phyloP scores from a whole-genome alignment of 495 filamentous ascomycete species.

The Articulospora tetracladia region DNA sequence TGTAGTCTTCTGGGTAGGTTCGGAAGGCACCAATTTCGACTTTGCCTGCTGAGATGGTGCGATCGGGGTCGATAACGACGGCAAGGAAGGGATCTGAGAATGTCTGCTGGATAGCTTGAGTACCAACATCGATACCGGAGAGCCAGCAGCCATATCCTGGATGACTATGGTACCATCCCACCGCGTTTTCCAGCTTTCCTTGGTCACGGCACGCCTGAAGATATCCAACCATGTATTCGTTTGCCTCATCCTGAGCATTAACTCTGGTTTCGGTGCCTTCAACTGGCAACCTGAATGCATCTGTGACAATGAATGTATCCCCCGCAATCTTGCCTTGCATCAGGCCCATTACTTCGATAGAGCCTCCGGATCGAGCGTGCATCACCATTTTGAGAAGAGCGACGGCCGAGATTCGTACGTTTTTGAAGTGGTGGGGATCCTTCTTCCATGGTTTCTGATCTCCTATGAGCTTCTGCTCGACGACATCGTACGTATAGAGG shows the following conservation, averaged over 20 bases:
- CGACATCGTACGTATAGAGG: constrained; percentile 76
- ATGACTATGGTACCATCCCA: constrained; percentile 98
- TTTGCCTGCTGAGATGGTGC: constrained; percentile 90
- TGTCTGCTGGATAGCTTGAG: constrained; percentile 77
- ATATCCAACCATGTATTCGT: constrained; percentile 94
- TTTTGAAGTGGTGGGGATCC: constrained; percentile 88
- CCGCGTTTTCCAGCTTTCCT: constrained; percentile 79
- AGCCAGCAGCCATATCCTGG: constrained; percentile 99
- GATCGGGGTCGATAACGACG: constrained; percentile 95
- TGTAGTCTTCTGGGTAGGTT: constrained; percentile 79
- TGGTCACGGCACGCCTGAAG: constrained; percentile 71
- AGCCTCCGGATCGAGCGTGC: constrained; percentile 91
- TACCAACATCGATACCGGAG: constrained; percentile 89
- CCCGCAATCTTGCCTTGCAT: constrained; percentile 94
- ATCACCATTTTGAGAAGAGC: constrained; percentile 99
- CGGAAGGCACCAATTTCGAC: constrained; percentile 98
- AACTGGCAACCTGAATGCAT: constrained; percentile 90
- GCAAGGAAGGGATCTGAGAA: constrained; percentile 89
- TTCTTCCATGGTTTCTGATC: constrained; percentile 70
- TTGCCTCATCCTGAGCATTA: constrained; percentile 90
- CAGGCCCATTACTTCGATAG: constrained; percentile 93
- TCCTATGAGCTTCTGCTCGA: constrained; percentile 56
- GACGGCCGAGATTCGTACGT: constrained; percentile 87
- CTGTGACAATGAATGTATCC: constrained; percentile 85
- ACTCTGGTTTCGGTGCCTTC: constrained; percentile 98